These are phyloP conservation scores for Exophiala sideris DNA, from an alignment of 2,329 filamentous ascomycete genomes.

Conservation along the genomic window DNA sequence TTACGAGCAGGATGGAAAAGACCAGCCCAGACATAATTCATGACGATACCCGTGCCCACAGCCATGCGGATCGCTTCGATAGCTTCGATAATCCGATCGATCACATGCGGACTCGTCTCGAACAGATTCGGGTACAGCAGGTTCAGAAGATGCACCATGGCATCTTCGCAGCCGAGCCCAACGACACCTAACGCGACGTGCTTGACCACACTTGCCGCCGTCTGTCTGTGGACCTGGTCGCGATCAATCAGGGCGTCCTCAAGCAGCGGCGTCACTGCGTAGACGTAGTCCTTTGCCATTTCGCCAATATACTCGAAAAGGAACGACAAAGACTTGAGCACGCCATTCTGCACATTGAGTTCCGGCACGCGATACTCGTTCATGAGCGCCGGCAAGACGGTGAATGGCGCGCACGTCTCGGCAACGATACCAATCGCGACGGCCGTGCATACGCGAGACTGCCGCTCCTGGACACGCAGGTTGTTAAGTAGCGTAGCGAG, in stretches of 20 bases:
- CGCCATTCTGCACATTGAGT: slow-evolving; percentile 97
- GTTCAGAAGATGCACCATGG: slow-evolving; percentile 96
- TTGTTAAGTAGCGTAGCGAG: slow-evolving; percentile 95
- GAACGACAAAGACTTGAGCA: slow-evolving; percentile 94
- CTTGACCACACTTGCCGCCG: slow-evolving; percentile 93
- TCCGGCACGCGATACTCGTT: slow-evolving; percentile 98
- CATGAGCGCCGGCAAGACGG: slow-evolving; percentile 96
- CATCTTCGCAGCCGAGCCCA: slow-evolving; percentile 93
- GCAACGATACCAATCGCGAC: slow-evolving; percentile 98
- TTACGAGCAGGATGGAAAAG: slow-evolving; percentile 96
- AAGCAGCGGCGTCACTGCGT: slow-evolving; percentile 90
- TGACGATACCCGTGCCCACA: slow-evolving; percentile 82
- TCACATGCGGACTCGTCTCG: slow-evolving; percentile 96
- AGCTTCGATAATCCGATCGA: slow-evolving; percentile 94
- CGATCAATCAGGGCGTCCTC: slow-evolving; percentile 97
- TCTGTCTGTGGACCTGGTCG: slow-evolving; percentile 96
- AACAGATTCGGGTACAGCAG: slow-evolving; percentile 95
- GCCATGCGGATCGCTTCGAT: slow-evolving; percentile 95
- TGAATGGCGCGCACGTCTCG: slow-evolving; percentile 97
- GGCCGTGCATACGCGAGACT: slow-evolving; percentile 96
- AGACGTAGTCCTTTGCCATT: slow-evolving; percentile 99
- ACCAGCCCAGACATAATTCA: slow-evolving; percentile 98
- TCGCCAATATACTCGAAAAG: slow-evolving; percentile 99
- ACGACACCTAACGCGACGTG: slow-evolving; percentile 97
- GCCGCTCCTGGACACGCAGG: slow-evolving; percentile 91